Conservation (phyloP, 805 yeast species). For the Starmerella stellata region DNA sequence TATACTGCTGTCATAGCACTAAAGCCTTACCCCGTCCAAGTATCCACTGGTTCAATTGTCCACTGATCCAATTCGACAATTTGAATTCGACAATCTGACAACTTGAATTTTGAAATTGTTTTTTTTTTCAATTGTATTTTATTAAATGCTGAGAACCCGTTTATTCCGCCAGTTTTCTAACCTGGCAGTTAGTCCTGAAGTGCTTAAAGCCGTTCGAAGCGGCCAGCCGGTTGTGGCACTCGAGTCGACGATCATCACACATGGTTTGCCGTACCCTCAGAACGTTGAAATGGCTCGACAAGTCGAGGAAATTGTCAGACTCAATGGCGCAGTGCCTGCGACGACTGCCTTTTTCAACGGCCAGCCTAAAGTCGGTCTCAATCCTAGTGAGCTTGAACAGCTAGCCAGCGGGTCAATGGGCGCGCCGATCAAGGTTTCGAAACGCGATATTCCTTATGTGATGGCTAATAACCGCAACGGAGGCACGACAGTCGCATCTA, state of each 20-base stretch:
- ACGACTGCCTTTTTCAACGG: constrained; percentile 68
- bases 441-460: constrained; percentile 61
- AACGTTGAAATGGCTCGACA: constrained; percentile 53
- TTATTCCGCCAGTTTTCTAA: too few species aligned
- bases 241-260: constrained; percentile 77
- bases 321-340: constrained; percentile 60
- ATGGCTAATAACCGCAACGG: constrained; percentile 51
- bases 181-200: constrained; percentile 27
- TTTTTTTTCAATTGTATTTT: too few species aligned
- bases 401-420: constrained; percentile 29
- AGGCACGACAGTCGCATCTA: constrained; percentile 79
- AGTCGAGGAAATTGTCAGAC: constrained; percentile 46
- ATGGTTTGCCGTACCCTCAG: constrained; percentile 70
- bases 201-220: constrained; percentile 40
- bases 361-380: constrained; percentile 49
- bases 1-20: too few species aligned
- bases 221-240: constrained; percentile 58
- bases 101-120: too few species aligned
- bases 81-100: too few species aligned
- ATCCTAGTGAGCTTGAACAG: constrained; percentile 29
- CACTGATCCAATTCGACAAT: too few species aligned
- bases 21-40: too few species aligned
- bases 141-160: too few species aligned
- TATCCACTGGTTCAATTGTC: too few species aligned
- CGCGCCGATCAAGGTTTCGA: constrained; percentile 42